A percentile compares a stretch with the other conserved stretches of the same genome.
phyloP scores from a whole-genome alignment of 768 basidiomycete genomes.

The Rhodotorula kratochvilovae region DNA sequence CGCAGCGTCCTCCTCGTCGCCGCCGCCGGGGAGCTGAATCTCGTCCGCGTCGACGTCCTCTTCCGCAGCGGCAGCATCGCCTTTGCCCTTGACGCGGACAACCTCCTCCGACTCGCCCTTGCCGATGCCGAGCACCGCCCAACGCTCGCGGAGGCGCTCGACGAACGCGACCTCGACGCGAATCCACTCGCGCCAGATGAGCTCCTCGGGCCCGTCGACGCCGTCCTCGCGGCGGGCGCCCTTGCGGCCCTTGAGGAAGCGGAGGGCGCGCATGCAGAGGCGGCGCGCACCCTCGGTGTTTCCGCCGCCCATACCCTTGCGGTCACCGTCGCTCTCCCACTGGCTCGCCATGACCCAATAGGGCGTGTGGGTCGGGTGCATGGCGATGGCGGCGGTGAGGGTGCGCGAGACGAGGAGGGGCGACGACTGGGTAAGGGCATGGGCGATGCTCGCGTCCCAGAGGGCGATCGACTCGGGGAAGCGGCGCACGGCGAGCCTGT shows the following conservation, averaged over 20 bases:
- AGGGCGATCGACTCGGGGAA: constrained; percentile 38
- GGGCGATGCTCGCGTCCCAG: constrained; percentile 41
- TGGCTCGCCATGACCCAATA: constrained; percentile 42
- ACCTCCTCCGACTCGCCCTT: constrained; percentile 28
- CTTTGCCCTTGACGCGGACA: constrained; percentile 14
- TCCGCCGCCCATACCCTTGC: constrained; percentile 41
- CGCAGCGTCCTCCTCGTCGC: constrained; percentile 21
- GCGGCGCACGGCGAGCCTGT: constrained; percentile 35
- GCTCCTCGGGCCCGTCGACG: constrained; percentile 15
- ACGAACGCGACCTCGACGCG: constrained; percentile 40
- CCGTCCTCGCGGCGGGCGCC: not conserved
- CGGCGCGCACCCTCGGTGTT: constrained; percentile 40
- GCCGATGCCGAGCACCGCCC: constrained; percentile 37
- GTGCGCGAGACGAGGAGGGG: constrained; percentile 39
- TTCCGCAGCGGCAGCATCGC: constrained; percentile 14
- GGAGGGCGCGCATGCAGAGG: constrained; percentile 42
- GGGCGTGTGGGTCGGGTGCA: constrained; percentile 39
- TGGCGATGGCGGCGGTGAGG: constrained; percentile 36
- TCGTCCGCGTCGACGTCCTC: constrained; percentile 41
- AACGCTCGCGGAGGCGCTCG: constrained; percentile 34
- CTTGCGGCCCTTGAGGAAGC: constrained; percentile 39
- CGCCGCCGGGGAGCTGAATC: not conserved
- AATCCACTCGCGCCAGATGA: constrained; percentile 42
- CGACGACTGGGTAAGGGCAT: constrained; percentile 34
- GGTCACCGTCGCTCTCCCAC: constrained; percentile 42